Evolutionary conservation across 2,329 filamentous ascomycete genomes (phyloP).

Genomic region (Fusarium sp.): DNA sequence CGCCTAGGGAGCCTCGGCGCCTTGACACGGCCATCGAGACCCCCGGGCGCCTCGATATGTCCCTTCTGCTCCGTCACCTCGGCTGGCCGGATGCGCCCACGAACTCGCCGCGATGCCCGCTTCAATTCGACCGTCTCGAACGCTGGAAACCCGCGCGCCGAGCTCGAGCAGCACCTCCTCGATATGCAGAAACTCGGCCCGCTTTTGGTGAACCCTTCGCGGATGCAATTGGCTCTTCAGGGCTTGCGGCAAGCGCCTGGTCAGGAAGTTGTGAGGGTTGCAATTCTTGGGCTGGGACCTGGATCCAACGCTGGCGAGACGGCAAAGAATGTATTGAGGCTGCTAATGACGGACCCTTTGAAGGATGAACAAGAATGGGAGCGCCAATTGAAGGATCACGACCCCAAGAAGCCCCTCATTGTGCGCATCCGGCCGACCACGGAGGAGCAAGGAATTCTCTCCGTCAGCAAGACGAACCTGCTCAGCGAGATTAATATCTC

Average conservation of each 20-base stretch:
- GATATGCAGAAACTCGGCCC: slow-evolving; percentile 68
- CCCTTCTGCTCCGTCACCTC: slow-evolving; percentile 46
- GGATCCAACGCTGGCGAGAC: slow-evolving; percentile 53
- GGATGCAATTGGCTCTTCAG: slow-evolving; percentile 73
- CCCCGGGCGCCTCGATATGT: slow-evolving; percentile 39
- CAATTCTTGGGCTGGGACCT: slow-evolving; percentile 59
- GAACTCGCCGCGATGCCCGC: slow-evolving; percentile 40
- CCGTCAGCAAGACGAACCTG: slow-evolving; percentile 47
- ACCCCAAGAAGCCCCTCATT: slow-evolving; percentile 65
- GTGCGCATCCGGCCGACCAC: slow-evolving; percentile 59
- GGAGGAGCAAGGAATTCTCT: slow-evolving; percentile 44
- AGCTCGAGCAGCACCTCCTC: slow-evolving; percentile 66
- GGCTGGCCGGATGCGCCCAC: slow-evolving; percentile 28
- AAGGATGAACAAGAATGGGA: slow-evolving; percentile 71
- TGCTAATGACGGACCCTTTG: slow-evolving; percentile 75
- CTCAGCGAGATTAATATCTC: slow-evolving; percentile 68
- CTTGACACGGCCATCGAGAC: slow-evolving; percentile 32
- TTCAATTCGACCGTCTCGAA: slow-evolving; percentile 45
- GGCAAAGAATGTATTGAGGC: slow-evolving; percentile 70
- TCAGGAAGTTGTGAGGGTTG: slow-evolving; percentile 65
- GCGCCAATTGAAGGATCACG: slow-evolving; percentile 61
- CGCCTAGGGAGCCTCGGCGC: slow-evolving; percentile 42
- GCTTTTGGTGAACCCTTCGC: slow-evolving; percentile 70
- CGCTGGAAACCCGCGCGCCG: slow-evolving; percentile 52
- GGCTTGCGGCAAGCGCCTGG: slow-evolving; percentile 66